These are phyloP conservation scores for Leishmania mexicana DNA, from an alignment of 208 protist genomes.

Conservation along the genomic window DNA sequence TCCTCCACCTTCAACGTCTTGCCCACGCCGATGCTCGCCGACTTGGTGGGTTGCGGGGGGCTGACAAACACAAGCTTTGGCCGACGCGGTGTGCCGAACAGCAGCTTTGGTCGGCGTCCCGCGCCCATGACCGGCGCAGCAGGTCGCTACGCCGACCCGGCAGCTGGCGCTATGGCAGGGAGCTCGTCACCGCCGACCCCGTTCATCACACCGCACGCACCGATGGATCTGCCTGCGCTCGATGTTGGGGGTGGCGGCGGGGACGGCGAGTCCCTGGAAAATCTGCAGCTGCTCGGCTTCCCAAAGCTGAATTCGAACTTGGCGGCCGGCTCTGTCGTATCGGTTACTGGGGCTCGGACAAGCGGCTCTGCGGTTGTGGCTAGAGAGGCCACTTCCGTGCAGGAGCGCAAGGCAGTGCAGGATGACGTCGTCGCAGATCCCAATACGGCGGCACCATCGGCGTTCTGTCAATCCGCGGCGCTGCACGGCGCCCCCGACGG, in stretches of 20 bases:
- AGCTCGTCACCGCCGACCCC: conserved; percentile 4
- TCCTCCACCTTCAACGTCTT: conserved; percentile 22
- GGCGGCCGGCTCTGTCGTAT: not conserved
- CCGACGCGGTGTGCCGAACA: conserved; percentile 28
- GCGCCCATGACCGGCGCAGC: not conserved
- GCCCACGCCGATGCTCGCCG: conserved; percentile 28
- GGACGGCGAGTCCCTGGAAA: not conserved
- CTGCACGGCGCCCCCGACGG: conserved; percentile 4
- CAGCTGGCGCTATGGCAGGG: not conserved
- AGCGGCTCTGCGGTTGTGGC: not conserved
- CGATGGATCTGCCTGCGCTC: not conserved
- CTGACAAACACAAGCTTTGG: conserved; percentile 34
- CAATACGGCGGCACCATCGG: not conserved
- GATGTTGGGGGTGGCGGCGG: not conserved
- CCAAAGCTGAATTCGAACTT: conserved; percentile 2
- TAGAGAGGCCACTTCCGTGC: not conserved
- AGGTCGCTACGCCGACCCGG: conserved; percentile 15
- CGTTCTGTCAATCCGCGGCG: not conserved
- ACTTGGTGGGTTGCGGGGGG: conserved; percentile 25
- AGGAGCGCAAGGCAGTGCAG: not conserved
- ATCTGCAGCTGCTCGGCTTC: conserved; percentile 11
- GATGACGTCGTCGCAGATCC: not conserved
- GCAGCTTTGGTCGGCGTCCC: conserved; percentile 19
- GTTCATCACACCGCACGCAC: conserved; percentile 20
- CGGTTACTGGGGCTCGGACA: not conserved